These are phyloP conservation scores for Dillenia suffruticosa DNA, from an alignment of 164 flowering plant species.

Conservation along the genomic window DNA sequence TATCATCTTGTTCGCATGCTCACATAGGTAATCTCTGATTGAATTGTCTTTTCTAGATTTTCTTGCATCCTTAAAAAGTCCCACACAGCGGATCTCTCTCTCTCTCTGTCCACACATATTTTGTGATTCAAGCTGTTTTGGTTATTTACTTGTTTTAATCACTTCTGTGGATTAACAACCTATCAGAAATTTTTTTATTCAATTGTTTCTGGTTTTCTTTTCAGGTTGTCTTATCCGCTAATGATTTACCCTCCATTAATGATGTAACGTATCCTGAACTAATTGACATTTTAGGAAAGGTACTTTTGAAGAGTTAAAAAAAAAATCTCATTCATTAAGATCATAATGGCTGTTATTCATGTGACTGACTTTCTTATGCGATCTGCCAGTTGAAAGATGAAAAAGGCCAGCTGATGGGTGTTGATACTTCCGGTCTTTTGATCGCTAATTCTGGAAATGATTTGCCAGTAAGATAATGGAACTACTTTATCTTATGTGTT, in stretches of 20 bases:
- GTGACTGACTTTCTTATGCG: slow-evolving; percentile 12
- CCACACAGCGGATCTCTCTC: too few relatives aligned
- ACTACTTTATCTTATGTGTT: slow-evolving; percentile 1
- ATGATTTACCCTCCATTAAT: slow-evolving; percentile 94
- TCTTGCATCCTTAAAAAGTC: too few relatives aligned
- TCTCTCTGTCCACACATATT: too few relatives aligned
- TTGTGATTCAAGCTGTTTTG: too few relatives aligned
- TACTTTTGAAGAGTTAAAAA: slow-evolving; percentile 7
- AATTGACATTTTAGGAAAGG: slow-evolving; percentile 84
- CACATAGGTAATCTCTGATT: too few relatives aligned
- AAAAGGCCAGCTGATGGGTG: slow-evolving; percentile 72
- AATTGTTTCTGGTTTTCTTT: not conserved
- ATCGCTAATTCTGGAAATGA: slow-evolving; percentile 97
- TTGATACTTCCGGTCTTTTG: slow-evolving; percentile 76
- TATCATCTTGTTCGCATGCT: too few relatives aligned
- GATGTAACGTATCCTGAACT: slow-evolving; percentile 87
- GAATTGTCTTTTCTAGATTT: too few relatives aligned
- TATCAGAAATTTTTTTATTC: too few relatives aligned
- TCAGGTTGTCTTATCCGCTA: slow-evolving; percentile 96
- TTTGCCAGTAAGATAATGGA: slow-evolving; percentile 71
- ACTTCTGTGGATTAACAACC: too few relatives aligned
- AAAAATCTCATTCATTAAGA: not conserved
- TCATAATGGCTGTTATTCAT: not conserved
- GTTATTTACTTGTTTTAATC: too few relatives aligned
- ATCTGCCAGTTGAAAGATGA: slow-evolving; percentile 80